These are phyloP conservation scores for Aspergillus spinulosporus DNA, from an alignment of 2,329 filamentous ascomycete genomes.

Conservation along the genomic window DNA sequence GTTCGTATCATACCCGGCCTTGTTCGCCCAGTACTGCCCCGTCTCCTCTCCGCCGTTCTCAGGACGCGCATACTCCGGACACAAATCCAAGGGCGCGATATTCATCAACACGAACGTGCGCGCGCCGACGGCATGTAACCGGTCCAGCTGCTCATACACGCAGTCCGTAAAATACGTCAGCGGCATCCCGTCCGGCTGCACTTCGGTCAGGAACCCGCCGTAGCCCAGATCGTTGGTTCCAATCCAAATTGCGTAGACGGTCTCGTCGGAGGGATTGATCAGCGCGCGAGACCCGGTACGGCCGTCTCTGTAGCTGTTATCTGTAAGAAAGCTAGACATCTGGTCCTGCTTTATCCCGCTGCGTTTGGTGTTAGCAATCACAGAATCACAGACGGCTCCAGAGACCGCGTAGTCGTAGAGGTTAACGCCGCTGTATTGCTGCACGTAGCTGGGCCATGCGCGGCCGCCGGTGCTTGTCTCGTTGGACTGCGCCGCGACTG, in stretches of 20 bases:
- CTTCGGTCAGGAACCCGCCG: slow-evolving; percentile 64
- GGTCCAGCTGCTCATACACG: slow-evolving; percentile 63
- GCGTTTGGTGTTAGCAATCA: slow-evolving; percentile 56
- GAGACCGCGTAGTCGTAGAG: slow-evolving; percentile 68
- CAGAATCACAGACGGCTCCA: slow-evolving; percentile 70
- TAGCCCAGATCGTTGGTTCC: slow-evolving; percentile 75
- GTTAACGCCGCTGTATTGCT: slow-evolving; percentile 53
- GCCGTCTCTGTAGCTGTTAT: slow-evolving; percentile 20
- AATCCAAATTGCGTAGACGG: slow-evolving; percentile 75
- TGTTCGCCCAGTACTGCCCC: slow-evolving; percentile 50
- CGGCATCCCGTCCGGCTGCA: slow-evolving; percentile 59
- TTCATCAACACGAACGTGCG: slow-evolving; percentile 72
- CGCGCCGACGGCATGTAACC: slow-evolving; percentile 64
- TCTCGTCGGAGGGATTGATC: slow-evolving; percentile 54
- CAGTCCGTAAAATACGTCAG: slow-evolving; percentile 67
- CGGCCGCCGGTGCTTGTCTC: slow-evolving; percentile 56
- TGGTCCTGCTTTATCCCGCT: slow-evolving; percentile 58
- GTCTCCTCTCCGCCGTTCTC: slow-evolving; percentile 46
- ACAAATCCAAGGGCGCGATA: slow-evolving; percentile 62
- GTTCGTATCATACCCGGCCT: slow-evolving; percentile 41
- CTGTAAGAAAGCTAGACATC: slow-evolving; percentile 44
- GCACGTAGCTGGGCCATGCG: slow-evolving; percentile 67
- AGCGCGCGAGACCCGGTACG: slow-evolving; percentile 30
- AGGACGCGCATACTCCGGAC: slow-evolving; percentile 63
- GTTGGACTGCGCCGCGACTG: neutral